These are phyloP conservation scores for Glycine tomentella DNA, from an alignment of 306 rosid genomes.

Conservation along the genomic window DNA sequence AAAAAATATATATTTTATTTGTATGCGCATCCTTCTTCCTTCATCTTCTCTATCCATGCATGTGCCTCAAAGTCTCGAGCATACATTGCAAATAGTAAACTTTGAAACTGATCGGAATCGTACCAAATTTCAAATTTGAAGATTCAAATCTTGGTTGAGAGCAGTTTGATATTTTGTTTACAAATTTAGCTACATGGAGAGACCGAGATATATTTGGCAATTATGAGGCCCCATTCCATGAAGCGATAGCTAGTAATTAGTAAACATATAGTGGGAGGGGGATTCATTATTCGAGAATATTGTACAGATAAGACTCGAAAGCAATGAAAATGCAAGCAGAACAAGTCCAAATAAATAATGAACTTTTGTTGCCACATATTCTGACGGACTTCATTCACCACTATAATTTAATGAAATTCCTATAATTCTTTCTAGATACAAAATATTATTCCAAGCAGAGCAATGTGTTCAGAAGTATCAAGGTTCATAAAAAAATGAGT, in stretches of 20 bases:
- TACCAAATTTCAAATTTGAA: neutral
- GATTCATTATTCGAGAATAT: neutral
- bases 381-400: conserved; percentile 28
- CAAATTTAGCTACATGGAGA: no score
- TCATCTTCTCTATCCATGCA: neutral
- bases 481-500: neutral
- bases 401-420: conserved; percentile 32
- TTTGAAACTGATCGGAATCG: neutral
- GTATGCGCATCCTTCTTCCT: neutral
- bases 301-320: conserved; percentile 15
- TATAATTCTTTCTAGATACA: conserved; percentile 41
- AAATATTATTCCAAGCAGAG: conserved; percentile 42
- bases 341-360: conserved; percentile 4
- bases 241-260: conserved; percentile 6
- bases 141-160: neutral
- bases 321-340: conserved; percentile 30
- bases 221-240: no score
- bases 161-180: neutral
- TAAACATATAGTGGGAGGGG: neutral
- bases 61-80: neutral
- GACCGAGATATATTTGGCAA: no score
- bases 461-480: conserved; percentile 32
- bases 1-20: neutral
- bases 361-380: conserved; percentile 22
- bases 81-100: neutral